Evolutionary conservation across 768 basidiomycete species (phyloP), one percentile per base, ranked within the genome.

Genomic region (Naganishia onofrii): DNA sequence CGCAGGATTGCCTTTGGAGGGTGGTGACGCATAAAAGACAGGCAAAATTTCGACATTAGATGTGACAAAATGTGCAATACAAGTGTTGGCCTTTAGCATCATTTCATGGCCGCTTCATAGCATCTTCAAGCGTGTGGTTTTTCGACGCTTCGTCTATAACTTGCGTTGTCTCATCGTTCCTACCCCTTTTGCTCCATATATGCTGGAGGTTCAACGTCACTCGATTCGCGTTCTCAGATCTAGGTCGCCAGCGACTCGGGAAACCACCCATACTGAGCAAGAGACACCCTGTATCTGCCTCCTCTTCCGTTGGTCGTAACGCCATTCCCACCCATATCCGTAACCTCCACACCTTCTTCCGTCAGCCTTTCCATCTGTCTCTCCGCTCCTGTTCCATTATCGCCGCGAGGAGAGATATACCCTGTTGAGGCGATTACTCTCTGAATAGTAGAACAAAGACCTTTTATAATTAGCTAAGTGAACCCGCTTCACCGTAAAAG

Each of bases 291-390:
- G 34, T 82, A 80, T 12, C 73, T 77, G 21, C 78, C 78, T 4
- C 84, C 75, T 86, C 79, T 57, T 3, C 63, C 66, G 28, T 54
- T 68, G 17, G 65, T 42, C 21, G 28, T 42, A 4, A 63, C 70
- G n/a, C 78, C 78, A 12, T 84, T 75, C 85, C 79, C 63, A 85
- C 87, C 32, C 86, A 89, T 13, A 83, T 84, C 73, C 85, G 65
- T 84, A 23, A 94, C 91, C 63, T 90, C 87, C n/a, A 94, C 85
- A 3, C 90, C 91, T 79, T 94, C 93, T 0, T 86, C 88, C 69
- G 88, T 86, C 17, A 96, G 84, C 2, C 85, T 87, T n/a, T 89
- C 87, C 21, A 87, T 83, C 77, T 96, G 93, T 0, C 87, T 82
- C 54, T 85, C 85, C 0, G 92, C 92, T 1, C 91, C 92, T 48